phyloP scores from a whole-genome alignment of 345 rosid genomes.

The Pugionium cornutum region DNA sequence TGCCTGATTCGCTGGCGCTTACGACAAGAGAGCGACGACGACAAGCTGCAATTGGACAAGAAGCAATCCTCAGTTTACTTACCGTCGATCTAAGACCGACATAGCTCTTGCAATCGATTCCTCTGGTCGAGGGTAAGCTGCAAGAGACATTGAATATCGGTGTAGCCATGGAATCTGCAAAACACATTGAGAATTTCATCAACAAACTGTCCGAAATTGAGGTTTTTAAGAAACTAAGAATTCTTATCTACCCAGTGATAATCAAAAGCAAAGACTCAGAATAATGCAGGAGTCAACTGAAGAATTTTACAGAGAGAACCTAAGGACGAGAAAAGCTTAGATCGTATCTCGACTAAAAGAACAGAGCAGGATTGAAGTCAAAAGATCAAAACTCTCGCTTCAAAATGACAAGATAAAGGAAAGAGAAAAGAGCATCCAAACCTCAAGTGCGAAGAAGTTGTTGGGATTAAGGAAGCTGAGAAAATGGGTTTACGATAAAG shows the following conservation, averaged over 20 bases:
- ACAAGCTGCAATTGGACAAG: constrained; percentile 21
- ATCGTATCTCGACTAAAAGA: not conserved
- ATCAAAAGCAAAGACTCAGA: not conserved
- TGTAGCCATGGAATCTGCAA: constrained; percentile 45
- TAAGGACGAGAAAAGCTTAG: not conserved
- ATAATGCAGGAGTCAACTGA: not conserved
- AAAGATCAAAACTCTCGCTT: constrained; percentile 11
- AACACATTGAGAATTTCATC: not conserved
- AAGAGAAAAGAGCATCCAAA: constrained; percentile 11
- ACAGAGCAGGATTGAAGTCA: not conserved
- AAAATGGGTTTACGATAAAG: constrained; percentile 10
- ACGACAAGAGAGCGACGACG: constrained; percentile 36
- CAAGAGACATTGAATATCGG: constrained; percentile 40
- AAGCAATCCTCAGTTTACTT: constrained; percentile 35
- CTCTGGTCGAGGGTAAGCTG: constrained; percentile 38
- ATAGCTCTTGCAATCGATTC: constrained; percentile 38
- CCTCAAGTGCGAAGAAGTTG: constrained; percentile 13
- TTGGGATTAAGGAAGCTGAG: constrained; percentile 16
- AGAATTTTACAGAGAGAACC: not conserved
- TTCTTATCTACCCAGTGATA: not conserved
- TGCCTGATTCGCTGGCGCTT: constrained; percentile 48
- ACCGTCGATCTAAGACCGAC: constrained; percentile 33
- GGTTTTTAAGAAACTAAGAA: not conserved
- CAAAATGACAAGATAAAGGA: not conserved
- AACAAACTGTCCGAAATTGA: not conserved